Evolutionary conservation across 2,329 filamentous ascomycete genomes (phyloP), one percentile per base, ranked within the genome.

Genomic region (Chaetomium olivaceum): DNA sequence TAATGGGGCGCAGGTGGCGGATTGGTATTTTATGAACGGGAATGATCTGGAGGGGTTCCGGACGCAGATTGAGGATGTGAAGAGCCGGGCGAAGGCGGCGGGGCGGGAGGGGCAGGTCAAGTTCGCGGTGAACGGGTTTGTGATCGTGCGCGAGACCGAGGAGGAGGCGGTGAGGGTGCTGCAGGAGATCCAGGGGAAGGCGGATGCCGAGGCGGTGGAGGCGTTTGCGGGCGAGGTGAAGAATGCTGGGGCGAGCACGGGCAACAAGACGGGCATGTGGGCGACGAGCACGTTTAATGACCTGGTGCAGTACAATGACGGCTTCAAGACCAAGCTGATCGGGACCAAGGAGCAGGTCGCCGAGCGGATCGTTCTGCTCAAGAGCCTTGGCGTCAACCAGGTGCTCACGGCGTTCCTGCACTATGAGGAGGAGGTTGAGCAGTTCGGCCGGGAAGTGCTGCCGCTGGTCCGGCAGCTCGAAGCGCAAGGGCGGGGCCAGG

Each of bases 1-100:
- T 29, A 56, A 56, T 36, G 54, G 54, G 54, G 54, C 54, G 1
- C 4, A 56, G 54, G 54, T 56, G 54, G 54, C 54, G 54, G 54
- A 56, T 56, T 56, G 54, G 54, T 56, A 56, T 56, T 56, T 56
- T 27, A 56, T 56, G 54, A 56, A 56, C 23, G 54, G 54, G 54
- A 56, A 56, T 56, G 54, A 58, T 16, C 21, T 39, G 55, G 55
- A 58, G 6, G 55, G 55, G 55, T 58, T 58, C 7, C 9, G 33
- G 55, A 33, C 55, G 55, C 55, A 58, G 55, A 58, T 58, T 27
- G 55, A 58, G 21, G 33, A 58, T 43, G 55, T 58, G 3, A 58
- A 58, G 55, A 21, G 16, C 5, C 55, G 31, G 8, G 55, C 55
- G 55, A 23, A 21, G 21, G 33, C 2, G 55, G 55, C 21, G 31